phyloP scores from a whole-genome alignment of 1,284 basidiomycete species.

The Pyrrhoderma noxium region DNA sequence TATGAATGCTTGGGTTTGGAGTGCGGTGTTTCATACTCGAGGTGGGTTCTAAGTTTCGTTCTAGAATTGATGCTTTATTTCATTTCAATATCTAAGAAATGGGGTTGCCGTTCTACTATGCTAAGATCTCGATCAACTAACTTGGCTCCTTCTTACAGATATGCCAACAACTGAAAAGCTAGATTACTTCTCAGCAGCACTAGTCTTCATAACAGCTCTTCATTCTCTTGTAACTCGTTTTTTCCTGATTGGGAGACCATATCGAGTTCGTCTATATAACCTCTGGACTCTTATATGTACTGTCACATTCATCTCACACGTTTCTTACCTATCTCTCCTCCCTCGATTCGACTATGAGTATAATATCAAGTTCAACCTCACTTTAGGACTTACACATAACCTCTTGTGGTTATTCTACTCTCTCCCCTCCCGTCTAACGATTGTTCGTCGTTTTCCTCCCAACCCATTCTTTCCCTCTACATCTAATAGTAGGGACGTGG shows the following conservation, averaged over 20 bases:
- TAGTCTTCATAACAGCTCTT: slow-evolving; percentile 71
- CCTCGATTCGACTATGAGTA: slow-evolving; percentile 92
- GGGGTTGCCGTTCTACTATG: not conserved
- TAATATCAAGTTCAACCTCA: slow-evolving; percentile 85
- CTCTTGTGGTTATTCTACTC: slow-evolving; percentile 79
- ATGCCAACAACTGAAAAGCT: slow-evolving; percentile 79
- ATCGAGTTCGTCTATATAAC: slow-evolving; percentile 20
- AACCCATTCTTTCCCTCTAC: slow-evolving; percentile 20
- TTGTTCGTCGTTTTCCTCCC: slow-evolving; percentile 47
- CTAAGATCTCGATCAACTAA: not conserved
- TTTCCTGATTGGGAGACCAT: slow-evolving; percentile 49
- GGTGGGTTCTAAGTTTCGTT: slow-evolving; percentile 45
- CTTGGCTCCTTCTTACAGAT: slow-evolving; percentile 41
- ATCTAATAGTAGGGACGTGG: no score
- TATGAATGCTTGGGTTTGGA: slow-evolving; percentile 93
- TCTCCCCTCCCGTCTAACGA: slow-evolving; percentile 42
- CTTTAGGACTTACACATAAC: slow-evolving; percentile 75
- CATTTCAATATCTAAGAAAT: no score
- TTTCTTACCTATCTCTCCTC: slow-evolving; percentile 71
- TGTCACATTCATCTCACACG: slow-evolving; percentile 54
- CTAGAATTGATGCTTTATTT: no score
- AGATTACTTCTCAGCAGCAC: slow-evolving; percentile 93
- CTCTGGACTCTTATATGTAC: slow-evolving; percentile 42
- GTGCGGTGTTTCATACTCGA: slow-evolving; percentile 86
- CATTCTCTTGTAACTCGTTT: slow-evolving; percentile 72